Evolutionary conservation across 2,329 filamentous ascomycete genomes (phyloP).

Genomic region (Ascocoryne sarcoides): DNA sequence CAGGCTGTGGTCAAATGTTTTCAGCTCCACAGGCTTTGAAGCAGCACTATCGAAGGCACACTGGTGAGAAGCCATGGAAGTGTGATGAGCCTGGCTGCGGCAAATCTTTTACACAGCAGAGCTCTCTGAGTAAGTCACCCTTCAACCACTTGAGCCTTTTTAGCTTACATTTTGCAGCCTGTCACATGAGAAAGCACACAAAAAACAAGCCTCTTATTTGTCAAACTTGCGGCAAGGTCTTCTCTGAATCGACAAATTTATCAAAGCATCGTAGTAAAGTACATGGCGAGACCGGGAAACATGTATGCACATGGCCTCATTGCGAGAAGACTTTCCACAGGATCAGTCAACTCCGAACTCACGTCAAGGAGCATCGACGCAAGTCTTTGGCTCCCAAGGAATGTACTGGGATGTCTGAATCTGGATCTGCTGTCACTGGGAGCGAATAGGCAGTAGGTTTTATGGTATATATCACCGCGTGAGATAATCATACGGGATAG

Average conservation of each 20-base stretch:
- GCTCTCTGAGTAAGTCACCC: constrained; percentile 46
- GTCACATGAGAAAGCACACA: constrained; percentile 41
- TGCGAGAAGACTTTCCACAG: constrained; percentile 52
- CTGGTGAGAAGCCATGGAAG: constrained; percentile 53
- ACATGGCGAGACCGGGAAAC: constrained; percentile 44
- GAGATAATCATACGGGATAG: no score
- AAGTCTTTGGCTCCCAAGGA: background rate
- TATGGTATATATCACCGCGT: no score
- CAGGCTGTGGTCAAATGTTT: constrained; percentile 46
- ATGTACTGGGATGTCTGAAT: background rate
- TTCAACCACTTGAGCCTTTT: background rate
- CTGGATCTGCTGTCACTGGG: constrained; percentile 1
- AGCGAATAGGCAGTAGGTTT: constrained; percentile 5
- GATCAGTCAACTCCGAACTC: constrained; percentile 42
- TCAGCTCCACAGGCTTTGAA: constrained; percentile 60
- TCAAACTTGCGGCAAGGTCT: constrained; percentile 48
- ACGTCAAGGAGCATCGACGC: constrained; percentile 12
- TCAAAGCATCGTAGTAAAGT: constrained; percentile 54
- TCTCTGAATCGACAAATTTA: constrained; percentile 58
- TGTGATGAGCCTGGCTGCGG: constrained; percentile 39
- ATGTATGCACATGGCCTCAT: constrained; percentile 37
- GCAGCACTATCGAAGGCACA: constrained; percentile 60
- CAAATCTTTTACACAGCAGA: constrained; percentile 58
- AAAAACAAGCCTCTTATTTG: constrained; percentile 54
- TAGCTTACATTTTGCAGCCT: background rate